Evolutionary conservation across 768 basidiomycete genomes (phyloP), one percentile per base, ranked within the genome.

Genomic region (Tylopilus cervinicoccineus): DNA sequence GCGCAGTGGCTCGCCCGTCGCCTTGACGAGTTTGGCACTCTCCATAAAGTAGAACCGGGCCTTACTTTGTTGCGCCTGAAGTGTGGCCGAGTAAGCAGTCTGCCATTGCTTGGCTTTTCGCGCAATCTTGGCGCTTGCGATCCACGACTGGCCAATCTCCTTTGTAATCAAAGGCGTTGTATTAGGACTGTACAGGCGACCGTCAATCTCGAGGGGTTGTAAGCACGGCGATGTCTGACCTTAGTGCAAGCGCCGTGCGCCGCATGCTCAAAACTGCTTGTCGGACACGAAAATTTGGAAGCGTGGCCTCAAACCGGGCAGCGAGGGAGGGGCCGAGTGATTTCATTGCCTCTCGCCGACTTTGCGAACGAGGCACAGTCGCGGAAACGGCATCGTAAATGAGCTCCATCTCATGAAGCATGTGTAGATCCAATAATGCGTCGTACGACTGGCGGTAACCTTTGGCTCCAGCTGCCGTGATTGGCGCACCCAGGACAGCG

Each of bases 31-130:
- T 64, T 92, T 97, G 1, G 91, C 89, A 59, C 85, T 92, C 63
- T 98, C 89, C 42, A 97, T 76, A 69, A 94, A 96, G 16, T 85
- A 80, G 61, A 86, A 93, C 0, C 78, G 77, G 1, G 83, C 78
- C 19, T 80, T 75, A 53, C 73, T 75, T 59, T 90, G 84, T 47
- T 84, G 79, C 0, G 93, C 92, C 68, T 99, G 96, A 0, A 99
- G 76, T 54, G 88, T 81, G 6, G 96, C 93, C 60, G 90, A 96
- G 64, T 98, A 99, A 2, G 96, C 93, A 0, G 95, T 97, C 70
- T 97, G 95, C 75, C 82, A 85, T 63, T 98, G 93, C 0, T 91
- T 88, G 4, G 93, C 89, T 63, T 97, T 99, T 28, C 96, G 76
- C 28, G 96, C 96, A 47, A 93, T 93, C 64, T 94, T 97, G n/a